phyloP scores from a whole-genome alignment of 768 basidiomycete species.

The Lepiota subincarnata region DNA sequence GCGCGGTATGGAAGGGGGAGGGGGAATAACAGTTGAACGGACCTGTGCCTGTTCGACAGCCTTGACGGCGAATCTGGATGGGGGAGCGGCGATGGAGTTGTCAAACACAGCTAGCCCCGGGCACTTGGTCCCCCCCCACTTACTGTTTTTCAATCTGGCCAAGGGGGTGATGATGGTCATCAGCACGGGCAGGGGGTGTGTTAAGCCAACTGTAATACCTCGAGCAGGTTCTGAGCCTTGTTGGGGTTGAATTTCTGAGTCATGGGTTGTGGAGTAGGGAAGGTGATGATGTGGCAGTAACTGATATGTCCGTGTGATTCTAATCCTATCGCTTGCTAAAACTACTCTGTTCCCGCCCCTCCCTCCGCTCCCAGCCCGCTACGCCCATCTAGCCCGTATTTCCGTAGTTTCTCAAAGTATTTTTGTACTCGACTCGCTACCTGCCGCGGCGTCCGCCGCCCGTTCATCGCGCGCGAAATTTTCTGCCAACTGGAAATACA shows the following conservation, averaged over 20 bases:
- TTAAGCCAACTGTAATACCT: conserved; percentile 53
- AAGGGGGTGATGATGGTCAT: not conserved
- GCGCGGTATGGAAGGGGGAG: not conserved
- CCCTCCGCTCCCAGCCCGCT: conserved; percentile 24
- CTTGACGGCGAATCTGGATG: conserved; percentile 78
- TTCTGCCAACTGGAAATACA: conserved; percentile 59
- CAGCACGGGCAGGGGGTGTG: not conserved
- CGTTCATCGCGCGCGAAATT: conserved; percentile 80
- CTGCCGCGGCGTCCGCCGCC: conserved; percentile 71
- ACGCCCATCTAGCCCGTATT: conserved; percentile 44
- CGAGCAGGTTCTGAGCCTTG: conserved; percentile 86
- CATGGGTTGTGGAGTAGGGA: conserved; percentile 26
- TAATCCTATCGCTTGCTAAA: not conserved
- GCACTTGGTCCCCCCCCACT: conserved; percentile 25
- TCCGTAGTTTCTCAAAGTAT: conserved; percentile 80
- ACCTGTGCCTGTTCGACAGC: conserved; percentile 97
- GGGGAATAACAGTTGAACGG: conserved; percentile 22
- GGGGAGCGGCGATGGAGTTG: too few relatives aligned
- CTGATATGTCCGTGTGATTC: conserved; percentile 11
- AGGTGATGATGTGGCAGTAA: conserved; percentile 17
- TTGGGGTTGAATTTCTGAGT: conserved; percentile 75
- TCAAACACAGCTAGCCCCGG: too few relatives aligned
- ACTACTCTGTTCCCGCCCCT: not conserved
- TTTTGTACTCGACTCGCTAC: conserved; percentile 89
- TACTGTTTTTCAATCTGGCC: conserved; percentile 93